A percentile compares a stretch with the other conserved stretches of the same genome.
These are phyloP conservation scores for Rutstroemia sp. DNA, from an alignment of 2,329 filamentous ascomycete species.

Conservation along the genomic window DNA sequence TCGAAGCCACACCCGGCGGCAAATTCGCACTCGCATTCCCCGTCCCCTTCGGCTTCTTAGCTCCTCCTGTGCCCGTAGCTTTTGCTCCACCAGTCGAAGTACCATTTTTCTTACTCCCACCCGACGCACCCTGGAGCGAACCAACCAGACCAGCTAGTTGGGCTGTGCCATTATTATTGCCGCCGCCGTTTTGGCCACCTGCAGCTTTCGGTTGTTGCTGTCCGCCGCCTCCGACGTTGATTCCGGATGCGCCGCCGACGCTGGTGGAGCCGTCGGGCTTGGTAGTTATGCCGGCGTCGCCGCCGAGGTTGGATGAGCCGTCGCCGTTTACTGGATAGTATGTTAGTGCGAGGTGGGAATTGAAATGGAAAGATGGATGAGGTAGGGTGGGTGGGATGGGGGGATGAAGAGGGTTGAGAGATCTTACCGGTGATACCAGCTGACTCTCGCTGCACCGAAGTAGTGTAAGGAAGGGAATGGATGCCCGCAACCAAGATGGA, in stretches of 20 bases:
- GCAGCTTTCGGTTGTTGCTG: background rate
- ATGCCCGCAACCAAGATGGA: constrained; percentile 2
- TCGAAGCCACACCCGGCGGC: background rate
- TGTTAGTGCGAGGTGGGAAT: background rate
- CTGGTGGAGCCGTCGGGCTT: constrained; percentile 2
- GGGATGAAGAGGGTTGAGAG: background rate
- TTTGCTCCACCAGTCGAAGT: background rate
- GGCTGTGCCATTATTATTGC: background rate
- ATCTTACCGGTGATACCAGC: constrained; percentile 3
- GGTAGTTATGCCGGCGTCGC: background rate
- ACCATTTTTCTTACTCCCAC: background rate
- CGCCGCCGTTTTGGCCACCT: background rate
- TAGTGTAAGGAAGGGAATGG: background rate
- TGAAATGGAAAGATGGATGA: no score
- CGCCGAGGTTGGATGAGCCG: constrained; percentile 1
- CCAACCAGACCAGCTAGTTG: background rate
- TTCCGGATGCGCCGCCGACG: background rate
- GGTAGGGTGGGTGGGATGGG: background rate
- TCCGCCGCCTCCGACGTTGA: background rate
- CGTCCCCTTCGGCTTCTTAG: background rate
- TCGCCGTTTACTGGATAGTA: background rate
- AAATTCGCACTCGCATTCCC: background rate
- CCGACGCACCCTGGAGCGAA: background rate
- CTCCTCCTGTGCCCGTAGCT: background rate
- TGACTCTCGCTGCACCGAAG: background rate